A percentile compares a stretch with the other conserved stretches of the same genome.
Conservation (phyloP, 2,329 filamentous ascomycete genomes). For the Neocucurbitaria cava region DNA sequence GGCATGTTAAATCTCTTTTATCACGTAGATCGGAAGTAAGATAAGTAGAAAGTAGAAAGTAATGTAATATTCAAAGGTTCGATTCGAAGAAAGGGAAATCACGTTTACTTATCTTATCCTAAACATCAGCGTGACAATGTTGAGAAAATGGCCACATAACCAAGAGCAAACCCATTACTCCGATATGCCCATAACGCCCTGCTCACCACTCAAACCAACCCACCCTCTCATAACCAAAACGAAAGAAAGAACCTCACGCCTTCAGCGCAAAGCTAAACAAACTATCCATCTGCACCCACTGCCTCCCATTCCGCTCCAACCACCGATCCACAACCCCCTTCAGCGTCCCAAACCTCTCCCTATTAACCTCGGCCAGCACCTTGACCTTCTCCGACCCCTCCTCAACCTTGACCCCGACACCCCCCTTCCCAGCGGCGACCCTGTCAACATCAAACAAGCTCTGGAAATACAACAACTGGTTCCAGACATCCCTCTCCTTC, state of each 20-base stretch:
- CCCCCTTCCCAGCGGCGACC: constrained; percentile 64
- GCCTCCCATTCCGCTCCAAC: constrained; percentile 85
- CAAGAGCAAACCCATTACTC: neutral
- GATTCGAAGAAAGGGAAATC: constrained; percentile 6
- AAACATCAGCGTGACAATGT: constrained; percentile 5
- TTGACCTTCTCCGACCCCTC: constrained; percentile 61
- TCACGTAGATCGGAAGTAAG: neutral
- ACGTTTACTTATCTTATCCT: too few relatives aligned
- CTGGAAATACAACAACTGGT: constrained; percentile 88
- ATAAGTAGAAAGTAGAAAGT: neutral
- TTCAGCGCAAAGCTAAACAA: constrained; percentile 71
- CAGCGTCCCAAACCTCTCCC: constrained; percentile 76
- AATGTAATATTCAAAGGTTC: constrained; percentile 4
- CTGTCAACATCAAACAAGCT: constrained; percentile 90
- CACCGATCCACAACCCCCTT: constrained; percentile 81
- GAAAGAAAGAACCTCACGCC: neutral
- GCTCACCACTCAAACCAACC: neutral
- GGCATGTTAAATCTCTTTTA: neutral
- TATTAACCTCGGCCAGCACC: constrained; percentile 83
- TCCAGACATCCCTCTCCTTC: constrained; percentile 89
- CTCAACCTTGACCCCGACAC: constrained; percentile 62
- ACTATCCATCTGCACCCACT: constrained; percentile 93
- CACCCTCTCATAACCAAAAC: neutral
- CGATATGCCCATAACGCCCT: neutral
- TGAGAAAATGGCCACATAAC: neutral